phyloP scores from a whole-genome alignment of 192 early-diverging fungal species.

The Rhizophagus clarus region DNA sequence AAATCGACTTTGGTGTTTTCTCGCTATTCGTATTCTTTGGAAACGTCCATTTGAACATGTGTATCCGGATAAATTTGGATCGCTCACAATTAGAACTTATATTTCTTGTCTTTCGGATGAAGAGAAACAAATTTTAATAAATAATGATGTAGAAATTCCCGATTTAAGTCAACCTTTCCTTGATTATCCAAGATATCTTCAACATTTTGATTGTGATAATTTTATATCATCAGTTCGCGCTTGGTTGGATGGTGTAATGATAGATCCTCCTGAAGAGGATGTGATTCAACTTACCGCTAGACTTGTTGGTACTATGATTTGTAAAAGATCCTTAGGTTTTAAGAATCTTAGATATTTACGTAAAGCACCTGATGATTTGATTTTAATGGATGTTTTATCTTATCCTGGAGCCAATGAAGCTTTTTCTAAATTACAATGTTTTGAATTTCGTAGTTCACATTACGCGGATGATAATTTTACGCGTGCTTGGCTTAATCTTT shows the following conservation, averaged over 20 bases:
- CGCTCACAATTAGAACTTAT: not conserved
- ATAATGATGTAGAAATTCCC: not conserved
- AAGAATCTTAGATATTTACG: not conserved
- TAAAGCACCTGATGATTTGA: not conserved
- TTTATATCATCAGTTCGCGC: not conserved
- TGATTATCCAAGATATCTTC: not conserved
- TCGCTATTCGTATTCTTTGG: not conserved
- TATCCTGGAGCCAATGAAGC: not conserved
- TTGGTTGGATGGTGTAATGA: not conserved
- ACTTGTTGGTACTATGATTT: not conserved
- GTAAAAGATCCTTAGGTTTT: not conserved
- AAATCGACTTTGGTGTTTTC: not conserved
- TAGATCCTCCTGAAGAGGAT: not conserved
- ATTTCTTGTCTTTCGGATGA: not conserved
- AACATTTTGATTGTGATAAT: not conserved
- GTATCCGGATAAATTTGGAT: not conserved
- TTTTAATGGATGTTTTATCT: not conserved
- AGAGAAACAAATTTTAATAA: not conserved
- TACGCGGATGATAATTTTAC: not conserved
- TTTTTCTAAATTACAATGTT: not conserved
- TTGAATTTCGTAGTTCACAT: not conserved
- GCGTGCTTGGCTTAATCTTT: not conserved
- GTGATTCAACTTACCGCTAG: not conserved
- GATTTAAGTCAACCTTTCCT: not conserved
- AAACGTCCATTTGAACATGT: not conserved